Evolutionary conservation across 169 alveolate genomes (phyloP), one percentile per base, ranked within the genome.

Genomic region (Plasmodium relictum): DNA sequence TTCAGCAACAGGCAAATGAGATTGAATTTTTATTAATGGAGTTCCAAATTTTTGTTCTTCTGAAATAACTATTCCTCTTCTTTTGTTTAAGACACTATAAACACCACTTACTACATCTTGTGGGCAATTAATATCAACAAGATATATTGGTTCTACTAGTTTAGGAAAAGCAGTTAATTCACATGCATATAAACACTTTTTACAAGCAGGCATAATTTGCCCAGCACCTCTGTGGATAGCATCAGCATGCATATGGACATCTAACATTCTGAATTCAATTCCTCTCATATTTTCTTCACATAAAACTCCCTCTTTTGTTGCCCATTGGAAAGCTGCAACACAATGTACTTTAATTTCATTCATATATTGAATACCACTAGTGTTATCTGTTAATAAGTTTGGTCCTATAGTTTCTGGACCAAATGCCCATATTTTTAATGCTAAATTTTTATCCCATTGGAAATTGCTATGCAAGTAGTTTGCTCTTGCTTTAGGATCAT

Each of bases 171-270:
- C 99, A 39, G 99, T 98, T 92, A 99, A 93, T 91, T 97, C 98
- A 73, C 99, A 95, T 12, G 99, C 99, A 94, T 97, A 98, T 94
- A 96, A 95, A 86, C 97, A 98, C 83, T 99, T 97, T 89, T 99
- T 97, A 91, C 99, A 96, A 14, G 99, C 96, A 73, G 99, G 99
- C 97, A 98, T 96, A 93, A 99, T 97, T 96, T 99, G 99, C 8
- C 99, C 99, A 16, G 99, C 99, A 61, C 99, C 99, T 96, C 99
- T 97, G 96, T 99, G 99, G 88, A 98, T 98, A 18, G 99, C 99
- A 90, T 99, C 99, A 41, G 99, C 98, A 96, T 99, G 99, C 96
- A 99, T 94, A 69, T 98, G 97, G 58, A 98, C 99, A 92, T 99
- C 99, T 86, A 96, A 89, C 61, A 99, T 93, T 97, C 98, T 98